A percentile compares a stretch with the other conserved stretches of the same genome.
phyloP scores from a whole-genome alignment of 805 yeast genomes.

The Candida hispaniensis region DNA sequence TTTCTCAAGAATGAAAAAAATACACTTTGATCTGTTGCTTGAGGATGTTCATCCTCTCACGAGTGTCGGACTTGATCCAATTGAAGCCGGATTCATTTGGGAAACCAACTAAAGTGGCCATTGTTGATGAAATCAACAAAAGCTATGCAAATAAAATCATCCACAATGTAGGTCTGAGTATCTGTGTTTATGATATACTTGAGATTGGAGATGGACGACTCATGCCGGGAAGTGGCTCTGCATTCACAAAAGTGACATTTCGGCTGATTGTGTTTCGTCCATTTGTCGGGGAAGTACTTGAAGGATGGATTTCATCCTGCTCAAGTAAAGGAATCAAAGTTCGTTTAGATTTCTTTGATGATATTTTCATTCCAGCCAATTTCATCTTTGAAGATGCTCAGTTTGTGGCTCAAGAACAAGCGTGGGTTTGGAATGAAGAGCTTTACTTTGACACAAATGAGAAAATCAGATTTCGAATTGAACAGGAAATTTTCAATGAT shows the following conservation, averaged over 20 bases:
- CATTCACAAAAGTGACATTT: conserved; percentile 63
- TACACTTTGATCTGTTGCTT: no score
- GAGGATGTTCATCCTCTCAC: conserved; percentile 79
- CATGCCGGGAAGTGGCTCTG: conserved; percentile 90
- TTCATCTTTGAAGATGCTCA: conserved; percentile 69
- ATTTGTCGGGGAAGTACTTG: conserved; percentile 81
- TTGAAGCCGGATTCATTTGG: conserved; percentile 80
- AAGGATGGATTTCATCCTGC: conserved; percentile 90
- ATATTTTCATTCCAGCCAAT: conserved; percentile 76
- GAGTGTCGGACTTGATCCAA: conserved; percentile 72
- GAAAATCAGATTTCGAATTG: conserved; percentile 82
- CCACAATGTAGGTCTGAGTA: conserved; percentile 71
- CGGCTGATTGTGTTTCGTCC: conserved; percentile 82
- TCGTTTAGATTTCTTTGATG: conserved; percentile 80
- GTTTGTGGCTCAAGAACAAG: conserved; percentile 62
- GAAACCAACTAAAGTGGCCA: conserved; percentile 57
- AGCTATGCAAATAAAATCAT: conserved; percentile 82
- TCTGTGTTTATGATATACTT: conserved; percentile 74
- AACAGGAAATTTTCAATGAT: conserved; percentile 76
- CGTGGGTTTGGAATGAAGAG: conserved; percentile 93
- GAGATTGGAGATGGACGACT: conserved; percentile 80
- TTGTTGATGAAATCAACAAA: conserved; percentile 67
- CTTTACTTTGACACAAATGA: conserved; percentile 84
- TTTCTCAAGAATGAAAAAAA: no score
- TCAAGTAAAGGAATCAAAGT: conserved; percentile 77